Percentiles rank a stretch among this genome's conserved stretches.
These are phyloP conservation scores for Collybia sordida DNA, from an alignment of 768 basidiomycete species.

Conservation along the genomic window DNA sequence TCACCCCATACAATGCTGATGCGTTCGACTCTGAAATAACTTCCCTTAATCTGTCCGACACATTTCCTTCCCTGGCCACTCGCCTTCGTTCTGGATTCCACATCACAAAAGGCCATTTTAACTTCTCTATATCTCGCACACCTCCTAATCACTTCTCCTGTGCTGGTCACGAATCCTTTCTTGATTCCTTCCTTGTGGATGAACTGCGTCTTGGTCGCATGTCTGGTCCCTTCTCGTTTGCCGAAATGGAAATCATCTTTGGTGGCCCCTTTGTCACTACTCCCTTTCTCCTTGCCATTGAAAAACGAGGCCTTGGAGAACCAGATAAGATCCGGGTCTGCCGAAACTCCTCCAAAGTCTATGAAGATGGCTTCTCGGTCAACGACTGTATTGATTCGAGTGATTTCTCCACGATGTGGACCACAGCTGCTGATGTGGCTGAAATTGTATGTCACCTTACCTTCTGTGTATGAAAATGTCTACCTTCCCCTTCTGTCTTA, in stretches of 20 bases:
- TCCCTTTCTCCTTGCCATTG: neutral
- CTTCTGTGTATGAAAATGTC: neutral
- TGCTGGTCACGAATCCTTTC: too few species aligned
- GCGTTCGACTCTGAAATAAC: too few species aligned
- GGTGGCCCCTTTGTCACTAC: neutral
- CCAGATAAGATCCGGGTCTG: constrained; percentile 19
- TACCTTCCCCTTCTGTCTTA: neutral
- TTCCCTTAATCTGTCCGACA: too few species aligned
- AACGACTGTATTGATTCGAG: constrained; percentile 19
- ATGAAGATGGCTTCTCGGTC: constrained; percentile 8
- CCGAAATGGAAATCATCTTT: neutral
- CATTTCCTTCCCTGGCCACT: too few species aligned
- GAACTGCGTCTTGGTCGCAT: too few species aligned
- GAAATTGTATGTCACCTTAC: neutral
- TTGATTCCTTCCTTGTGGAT: too few species aligned
- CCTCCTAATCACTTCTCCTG: too few species aligned
- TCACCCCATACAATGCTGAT: too few species aligned
- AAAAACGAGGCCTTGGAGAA: constrained; percentile 7
- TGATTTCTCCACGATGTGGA: neutral
- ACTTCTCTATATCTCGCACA: too few species aligned
- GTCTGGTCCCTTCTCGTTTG: too few species aligned
- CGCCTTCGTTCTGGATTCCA: too few species aligned
- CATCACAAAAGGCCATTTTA: too few species aligned
- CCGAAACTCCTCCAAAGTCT: constrained; percentile 17
- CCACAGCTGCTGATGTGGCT: neutral